Conservation (phyloP, 2,329 filamentous ascomycete genomes). For the Trichoderma aggressivum region DNA sequence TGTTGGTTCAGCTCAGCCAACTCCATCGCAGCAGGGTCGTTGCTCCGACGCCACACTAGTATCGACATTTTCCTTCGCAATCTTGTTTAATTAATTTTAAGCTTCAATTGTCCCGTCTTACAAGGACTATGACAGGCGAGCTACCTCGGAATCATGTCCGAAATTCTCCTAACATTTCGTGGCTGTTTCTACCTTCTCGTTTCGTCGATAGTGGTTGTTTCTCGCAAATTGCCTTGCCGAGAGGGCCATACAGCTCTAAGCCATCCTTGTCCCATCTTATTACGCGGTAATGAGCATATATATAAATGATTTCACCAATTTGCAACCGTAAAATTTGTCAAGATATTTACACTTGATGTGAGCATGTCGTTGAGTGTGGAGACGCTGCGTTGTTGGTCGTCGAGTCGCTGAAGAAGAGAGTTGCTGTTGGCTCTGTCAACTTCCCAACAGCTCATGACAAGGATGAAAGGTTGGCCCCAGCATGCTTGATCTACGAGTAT, state of each 20-base stretch:
- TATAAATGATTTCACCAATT: neutral
- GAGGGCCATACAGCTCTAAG: neutral
- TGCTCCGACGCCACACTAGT: neutral
- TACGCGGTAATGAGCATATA: neutral
- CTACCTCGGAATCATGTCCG: neutral
- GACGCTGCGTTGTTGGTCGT: neutral
- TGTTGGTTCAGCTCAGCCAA: neutral
- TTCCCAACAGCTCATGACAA: neutral
- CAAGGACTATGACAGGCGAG: neutral
- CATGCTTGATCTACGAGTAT: neutral
- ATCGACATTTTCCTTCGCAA: neutral
- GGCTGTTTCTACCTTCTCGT: conserved; percentile 1
- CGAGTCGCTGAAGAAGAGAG: neutral
- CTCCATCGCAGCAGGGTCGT: neutral
- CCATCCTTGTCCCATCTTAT: neutral
- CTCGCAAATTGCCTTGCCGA: neutral
- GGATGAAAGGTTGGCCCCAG: neutral
- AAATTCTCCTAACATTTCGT: neutral
- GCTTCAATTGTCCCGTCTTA: neutral
- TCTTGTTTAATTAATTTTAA: conserved; percentile 11
- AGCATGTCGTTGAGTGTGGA: conserved; percentile 6
- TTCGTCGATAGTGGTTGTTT: neutral
- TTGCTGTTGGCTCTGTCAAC: neutral
- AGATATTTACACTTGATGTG: neutral
- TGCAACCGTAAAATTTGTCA: neutral